Percentiles rank a stretch among this genome's conserved stretches.
These are phyloP conservation scores for Stemphylium vesicarium DNA, from an alignment of 2,329 filamentous ascomycete species.

Conservation along the genomic window DNA sequence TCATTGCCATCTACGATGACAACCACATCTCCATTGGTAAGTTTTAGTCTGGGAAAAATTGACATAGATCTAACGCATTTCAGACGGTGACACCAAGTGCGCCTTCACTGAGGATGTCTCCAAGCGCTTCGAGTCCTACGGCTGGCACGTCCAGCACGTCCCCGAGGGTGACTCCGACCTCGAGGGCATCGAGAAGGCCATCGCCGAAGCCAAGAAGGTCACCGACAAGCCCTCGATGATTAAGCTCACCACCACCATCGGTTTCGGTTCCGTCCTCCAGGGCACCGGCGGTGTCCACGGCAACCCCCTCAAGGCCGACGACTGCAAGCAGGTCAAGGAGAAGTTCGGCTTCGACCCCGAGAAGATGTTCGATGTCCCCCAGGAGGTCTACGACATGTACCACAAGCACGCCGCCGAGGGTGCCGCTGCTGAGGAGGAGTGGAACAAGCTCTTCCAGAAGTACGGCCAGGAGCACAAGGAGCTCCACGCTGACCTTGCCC, in stretches of 20 bases:
- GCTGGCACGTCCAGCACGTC: constrained; percentile 90
- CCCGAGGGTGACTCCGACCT: constrained; percentile 89
- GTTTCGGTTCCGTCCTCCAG: constrained; percentile 90
- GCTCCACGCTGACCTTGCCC: constrained; percentile 79
- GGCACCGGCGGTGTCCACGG: constrained; percentile 97
- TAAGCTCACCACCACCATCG: constrained; percentile 96
- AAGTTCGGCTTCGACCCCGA: constrained; percentile 97
- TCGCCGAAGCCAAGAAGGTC: constrained; percentile 82
- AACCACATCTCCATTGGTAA: constrained; percentile 89
- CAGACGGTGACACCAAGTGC: constrained; percentile 92
- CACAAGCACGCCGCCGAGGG: constrained; percentile 83
- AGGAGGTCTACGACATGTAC: constrained; percentile 93
- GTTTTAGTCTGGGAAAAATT: constrained; percentile 24
- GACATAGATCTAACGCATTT: constrained; percentile 19
- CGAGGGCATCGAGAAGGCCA: constrained; percentile 83
- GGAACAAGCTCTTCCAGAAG: constrained; percentile 91
- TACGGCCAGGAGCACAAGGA: constrained; percentile 79
- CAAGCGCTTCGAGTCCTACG: constrained; percentile 95
- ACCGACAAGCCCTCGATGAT: constrained; percentile 97
- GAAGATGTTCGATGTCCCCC: constrained; percentile 89
- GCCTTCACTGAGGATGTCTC: constrained; percentile 96
- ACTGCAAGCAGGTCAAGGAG: constrained; percentile 90
- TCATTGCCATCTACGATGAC: constrained; percentile 97
- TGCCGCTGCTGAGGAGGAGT: constrained; percentile 88
- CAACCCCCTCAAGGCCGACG: constrained; percentile 91